Evolutionary conservation across 805 yeast genomes (phyloP).

Genomic region (Torulaspora indica): DNA sequence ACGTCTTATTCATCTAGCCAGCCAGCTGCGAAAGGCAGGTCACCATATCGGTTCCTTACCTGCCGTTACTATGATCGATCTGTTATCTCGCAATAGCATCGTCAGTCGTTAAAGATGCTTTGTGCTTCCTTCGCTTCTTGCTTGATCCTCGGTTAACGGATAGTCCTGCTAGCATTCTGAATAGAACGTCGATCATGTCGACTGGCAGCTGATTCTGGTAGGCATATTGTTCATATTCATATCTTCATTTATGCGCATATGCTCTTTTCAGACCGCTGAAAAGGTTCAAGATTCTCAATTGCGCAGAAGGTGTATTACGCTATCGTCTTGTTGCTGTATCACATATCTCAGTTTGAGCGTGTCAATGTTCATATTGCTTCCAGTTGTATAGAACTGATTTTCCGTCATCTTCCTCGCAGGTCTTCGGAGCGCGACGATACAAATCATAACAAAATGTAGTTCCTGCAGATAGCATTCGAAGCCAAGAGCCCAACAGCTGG

Average conservation of each 20-base stretch:
- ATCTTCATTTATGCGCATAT: no score
- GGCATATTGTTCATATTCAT: no score
- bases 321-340: no score
- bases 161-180: neutral
- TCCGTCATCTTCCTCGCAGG: neutral
- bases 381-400: no score
- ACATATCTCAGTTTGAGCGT: no score
- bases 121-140: neutral
- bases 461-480: neutral
- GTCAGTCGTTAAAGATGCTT: conserved; percentile 6
- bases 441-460: neutral
- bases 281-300: no score
- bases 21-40: neutral
- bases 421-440: conserved; percentile 4
- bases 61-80: neutral
- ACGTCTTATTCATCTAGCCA: conserved; percentile 28
- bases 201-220: no score
- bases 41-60: neutral
- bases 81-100: neutral
- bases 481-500: neutral
- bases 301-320: no score
- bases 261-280: no score
- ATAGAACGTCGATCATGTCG: no score
- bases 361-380: no score
- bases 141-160: neutral